Percentiles rank a stretch among this genome's conserved stretches.
Evolutionary conservation across 495 filamentous ascomycete species (phyloP).

Genomic region (Penicillium maclennaniae): DNA sequence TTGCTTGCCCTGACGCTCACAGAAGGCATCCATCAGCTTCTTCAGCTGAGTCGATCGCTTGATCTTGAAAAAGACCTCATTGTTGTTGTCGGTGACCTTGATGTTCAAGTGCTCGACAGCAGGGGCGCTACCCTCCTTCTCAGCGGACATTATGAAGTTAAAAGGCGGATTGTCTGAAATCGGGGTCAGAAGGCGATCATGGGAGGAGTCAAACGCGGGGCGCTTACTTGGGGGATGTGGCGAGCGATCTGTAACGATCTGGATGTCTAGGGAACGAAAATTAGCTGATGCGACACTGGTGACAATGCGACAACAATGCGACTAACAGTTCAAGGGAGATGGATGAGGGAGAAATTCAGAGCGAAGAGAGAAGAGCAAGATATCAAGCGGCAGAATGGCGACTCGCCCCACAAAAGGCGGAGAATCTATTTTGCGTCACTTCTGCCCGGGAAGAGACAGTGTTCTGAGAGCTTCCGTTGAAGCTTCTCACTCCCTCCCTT

Average conservation of each 20-base stretch:
- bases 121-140: slow-evolving; percentile 49
- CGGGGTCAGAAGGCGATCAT: slow-evolving; percentile 3
- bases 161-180: background rate
- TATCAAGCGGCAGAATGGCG: slow-evolving; percentile 25
- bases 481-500: slow-evolving; percentile 1
- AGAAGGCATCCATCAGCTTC: slow-evolving; percentile 99
- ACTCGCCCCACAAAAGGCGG: slow-evolving; percentile 32
- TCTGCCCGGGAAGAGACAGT: background rate
- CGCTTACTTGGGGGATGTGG: slow-evolving; percentile 6
- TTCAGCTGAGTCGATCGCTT: slow-evolving; percentile 94
- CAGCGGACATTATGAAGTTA: slow-evolving; percentile 18
- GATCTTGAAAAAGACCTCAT: slow-evolving; percentile 99
- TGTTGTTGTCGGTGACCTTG: slow-evolving; percentile 99
- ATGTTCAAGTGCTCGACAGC: slow-evolving; percentile 90
- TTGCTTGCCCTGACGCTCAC: slow-evolving; percentile 90
- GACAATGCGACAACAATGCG: background rate
- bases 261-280: background rate
- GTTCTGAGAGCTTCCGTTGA: slow-evolving; percentile 5
- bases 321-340: slow-evolving; percentile 3
- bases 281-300: background rate
- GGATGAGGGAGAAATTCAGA: background rate
- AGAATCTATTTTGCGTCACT: slow-evolving; percentile 40
- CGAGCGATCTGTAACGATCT: background rate
- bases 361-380: slow-evolving; percentile 16
- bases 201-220: background rate